Percentiles rank a stretch among this genome's conserved stretches.
phyloP scores from a whole-genome alignment of 140 eudicot species.

The Cichorium intybus region DNA sequence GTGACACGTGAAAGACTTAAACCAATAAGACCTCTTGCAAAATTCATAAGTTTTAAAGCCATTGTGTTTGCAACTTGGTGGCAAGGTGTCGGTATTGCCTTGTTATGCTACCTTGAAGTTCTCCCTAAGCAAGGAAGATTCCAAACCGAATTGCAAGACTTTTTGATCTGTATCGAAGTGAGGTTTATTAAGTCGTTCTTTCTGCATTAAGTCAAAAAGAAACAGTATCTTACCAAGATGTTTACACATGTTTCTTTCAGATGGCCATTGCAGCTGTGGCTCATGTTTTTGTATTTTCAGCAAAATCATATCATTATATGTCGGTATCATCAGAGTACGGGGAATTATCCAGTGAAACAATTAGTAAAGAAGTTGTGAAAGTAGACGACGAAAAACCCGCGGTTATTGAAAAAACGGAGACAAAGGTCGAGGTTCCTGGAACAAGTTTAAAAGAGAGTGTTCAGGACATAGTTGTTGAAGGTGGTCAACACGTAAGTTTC shows the following conservation, averaged over 20 bases:
- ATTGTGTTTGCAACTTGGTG: conserved; percentile 99
- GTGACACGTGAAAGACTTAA: conserved; percentile 72
- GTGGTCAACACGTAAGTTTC: conserved; percentile 79
- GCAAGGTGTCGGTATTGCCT: conserved; percentile 95
- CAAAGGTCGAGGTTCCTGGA: conserved; percentile 67
- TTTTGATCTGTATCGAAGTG: conserved; percentile 74
- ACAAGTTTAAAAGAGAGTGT: conserved; percentile 91
- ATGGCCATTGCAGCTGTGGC: conserved; percentile 97
- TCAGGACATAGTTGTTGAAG: conserved; percentile 92
- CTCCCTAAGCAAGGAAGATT: conserved; percentile 59
- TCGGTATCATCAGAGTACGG: conserved; percentile 50
- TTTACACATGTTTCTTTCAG: conserved; percentile 32
- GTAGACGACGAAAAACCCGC: conserved; percentile 49
- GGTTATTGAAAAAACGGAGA: conserved; percentile 58
- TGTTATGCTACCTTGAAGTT: conserved; percentile 55
- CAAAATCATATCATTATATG: conserved; percentile 57
- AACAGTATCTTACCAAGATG: too few species aligned
- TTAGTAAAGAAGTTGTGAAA: conserved; percentile 34
- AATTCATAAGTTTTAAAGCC: conserved; percentile 95
- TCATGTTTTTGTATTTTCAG: conserved; percentile 80
- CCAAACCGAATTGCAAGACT: conserved; percentile 83
- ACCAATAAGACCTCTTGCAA: conserved; percentile 84
- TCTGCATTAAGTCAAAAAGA: too few species aligned
- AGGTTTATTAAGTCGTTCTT: conserved; percentile 3
- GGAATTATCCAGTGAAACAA: conserved; percentile 37